These are phyloP conservation scores for Myxozyma vanderwaltii DNA, from an alignment of 805 yeast genomes.

Conservation along the genomic window DNA sequence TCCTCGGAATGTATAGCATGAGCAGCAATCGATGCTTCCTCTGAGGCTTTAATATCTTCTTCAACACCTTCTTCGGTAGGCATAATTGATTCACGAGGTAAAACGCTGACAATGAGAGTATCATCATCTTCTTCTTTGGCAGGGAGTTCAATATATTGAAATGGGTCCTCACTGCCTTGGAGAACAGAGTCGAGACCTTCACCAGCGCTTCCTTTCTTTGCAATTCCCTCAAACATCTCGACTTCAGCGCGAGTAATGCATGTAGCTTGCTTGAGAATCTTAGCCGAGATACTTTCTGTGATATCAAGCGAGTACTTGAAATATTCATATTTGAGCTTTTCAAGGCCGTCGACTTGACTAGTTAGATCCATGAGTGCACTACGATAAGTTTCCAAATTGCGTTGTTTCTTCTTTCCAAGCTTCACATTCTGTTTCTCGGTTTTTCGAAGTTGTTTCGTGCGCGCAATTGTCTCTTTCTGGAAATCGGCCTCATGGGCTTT, in stretches of 20 bases:
- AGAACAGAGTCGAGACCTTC: constrained; percentile 78
- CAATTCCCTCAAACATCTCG: constrained; percentile 77
- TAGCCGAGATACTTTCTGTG: constrained; percentile 62
- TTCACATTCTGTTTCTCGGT: constrained; percentile 65
- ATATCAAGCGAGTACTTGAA: constrained; percentile 63
- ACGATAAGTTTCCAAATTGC: constrained; percentile 70
- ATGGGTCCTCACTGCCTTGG: constrained; percentile 67
- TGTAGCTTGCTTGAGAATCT: constrained; percentile 58
- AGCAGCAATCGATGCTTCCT: constrained; percentile 8
- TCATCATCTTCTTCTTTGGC: neutral
- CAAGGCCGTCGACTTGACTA: constrained; percentile 75
- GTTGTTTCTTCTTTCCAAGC: constrained; percentile 58
- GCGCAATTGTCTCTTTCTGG: constrained; percentile 54
- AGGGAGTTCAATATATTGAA: constrained; percentile 36
- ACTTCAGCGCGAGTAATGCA: constrained; percentile 75
- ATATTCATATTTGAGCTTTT: constrained; percentile 71
- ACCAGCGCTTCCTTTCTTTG: constrained; percentile 83
- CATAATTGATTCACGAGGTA: constrained; percentile 38
- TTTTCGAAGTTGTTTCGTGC: constrained; percentile 55
- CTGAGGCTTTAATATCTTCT: neutral
- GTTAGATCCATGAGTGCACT: constrained; percentile 68
- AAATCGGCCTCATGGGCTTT: constrained; percentile 55
- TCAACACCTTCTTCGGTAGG: constrained; percentile 24
- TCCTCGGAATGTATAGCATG: neutral
- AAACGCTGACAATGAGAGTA: constrained; percentile 22